phyloP scores from a whole-genome alignment of 1,139 yeast genomes.

The Yamadazyma siamensis region DNA sequence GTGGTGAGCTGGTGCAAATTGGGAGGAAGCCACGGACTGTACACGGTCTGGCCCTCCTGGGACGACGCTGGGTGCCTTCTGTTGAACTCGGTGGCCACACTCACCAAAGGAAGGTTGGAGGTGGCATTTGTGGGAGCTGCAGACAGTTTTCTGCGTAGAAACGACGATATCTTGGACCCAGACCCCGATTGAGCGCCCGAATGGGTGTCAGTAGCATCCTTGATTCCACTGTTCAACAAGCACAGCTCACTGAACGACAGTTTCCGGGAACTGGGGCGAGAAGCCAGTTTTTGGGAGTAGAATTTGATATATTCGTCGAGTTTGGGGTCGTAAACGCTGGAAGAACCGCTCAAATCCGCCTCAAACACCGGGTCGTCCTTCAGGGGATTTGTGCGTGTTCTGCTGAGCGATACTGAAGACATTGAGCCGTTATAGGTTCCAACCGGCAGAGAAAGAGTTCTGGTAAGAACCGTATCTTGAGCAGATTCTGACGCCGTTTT shows the following conservation, averaged over 20 bases:
- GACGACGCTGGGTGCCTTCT: constrained; percentile 9
- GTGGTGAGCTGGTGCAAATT: constrained; percentile 6
- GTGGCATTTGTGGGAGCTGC: constrained; percentile 1
- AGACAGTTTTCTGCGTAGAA: constrained; percentile 23
- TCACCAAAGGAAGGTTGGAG: constrained; percentile 10
- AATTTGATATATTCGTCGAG: constrained; percentile 55
- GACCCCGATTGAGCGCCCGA: constrained; percentile 12
- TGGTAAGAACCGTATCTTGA: background rate
- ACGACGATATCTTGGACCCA: constrained; percentile 21
- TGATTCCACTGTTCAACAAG: background rate
- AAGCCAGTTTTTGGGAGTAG: constrained; percentile 33
- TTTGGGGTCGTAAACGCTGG: constrained; percentile 45
- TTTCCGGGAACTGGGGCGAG: constrained; percentile 14
- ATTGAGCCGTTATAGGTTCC: background rate
- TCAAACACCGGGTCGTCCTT: background rate
- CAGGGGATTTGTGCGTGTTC: no score
- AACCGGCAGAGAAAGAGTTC: constrained; percentile 1
- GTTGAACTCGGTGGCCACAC: constrained; percentile 17
- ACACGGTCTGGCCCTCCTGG: constrained; percentile 7
- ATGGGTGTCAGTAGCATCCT: constrained; percentile 4
- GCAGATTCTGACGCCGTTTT: constrained; percentile 1
- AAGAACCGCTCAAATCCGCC: constrained; percentile 1
- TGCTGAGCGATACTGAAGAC: background rate
- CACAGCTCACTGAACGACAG: constrained; percentile 16
- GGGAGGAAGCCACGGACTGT: constrained; percentile 12